Conservation (phyloP, 345 rosid genomes). For the Boechera stricta region DNA sequence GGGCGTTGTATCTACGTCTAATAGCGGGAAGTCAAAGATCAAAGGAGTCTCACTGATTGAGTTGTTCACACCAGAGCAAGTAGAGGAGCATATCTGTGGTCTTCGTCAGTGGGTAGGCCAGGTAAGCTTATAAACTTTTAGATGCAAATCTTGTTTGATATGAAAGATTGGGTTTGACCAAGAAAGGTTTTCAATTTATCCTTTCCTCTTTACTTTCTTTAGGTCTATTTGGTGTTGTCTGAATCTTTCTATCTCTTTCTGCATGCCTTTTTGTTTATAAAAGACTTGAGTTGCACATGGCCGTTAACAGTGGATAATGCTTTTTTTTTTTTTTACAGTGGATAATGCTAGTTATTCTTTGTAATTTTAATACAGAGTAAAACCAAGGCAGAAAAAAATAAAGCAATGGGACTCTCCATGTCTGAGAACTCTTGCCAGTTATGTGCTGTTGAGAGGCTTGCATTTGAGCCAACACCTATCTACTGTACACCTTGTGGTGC, state of each 20-base stretch:
- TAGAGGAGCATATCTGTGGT: slow-evolving; percentile 86
- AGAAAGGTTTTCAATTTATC: slow-evolving; percentile 19
- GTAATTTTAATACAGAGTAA: slow-evolving; percentile 65
- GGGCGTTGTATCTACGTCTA: slow-evolving; percentile 53
- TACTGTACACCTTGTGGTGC: slow-evolving; percentile 96
- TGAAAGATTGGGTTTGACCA: slow-evolving; percentile 24
- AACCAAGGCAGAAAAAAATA: slow-evolving; percentile 95
- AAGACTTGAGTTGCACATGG: slow-evolving; percentile 9
- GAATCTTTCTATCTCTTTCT: slow-evolving; percentile 17
- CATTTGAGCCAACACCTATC: slow-evolving; percentile 98
- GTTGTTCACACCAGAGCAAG: slow-evolving; percentile 96
- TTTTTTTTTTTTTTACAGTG: neutral
- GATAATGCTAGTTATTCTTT: slow-evolving; percentile 28
- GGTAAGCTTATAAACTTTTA: slow-evolving; percentile 49
- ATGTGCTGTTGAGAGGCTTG: slow-evolving; percentile 99
- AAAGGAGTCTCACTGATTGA: slow-evolving; percentile 94
- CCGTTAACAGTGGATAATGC: slow-evolving; percentile 15
- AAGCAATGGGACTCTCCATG: slow-evolving; percentile 96
- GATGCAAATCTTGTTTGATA: slow-evolving; percentile 35
- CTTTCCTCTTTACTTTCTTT: slow-evolving; percentile 8
- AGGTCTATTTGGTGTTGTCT: slow-evolving; percentile 24
- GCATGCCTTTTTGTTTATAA: neutral
- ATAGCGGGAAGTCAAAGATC: slow-evolving; percentile 90
- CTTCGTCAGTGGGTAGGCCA: slow-evolving; percentile 99
- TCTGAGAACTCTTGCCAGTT: slow-evolving; percentile 97